Percentiles rank a stretch among this genome's conserved stretches.
Evolutionary conservation across 306 rosid genomes (phyloP).

Genomic region (Cyclanthera cordifolia): DNA sequence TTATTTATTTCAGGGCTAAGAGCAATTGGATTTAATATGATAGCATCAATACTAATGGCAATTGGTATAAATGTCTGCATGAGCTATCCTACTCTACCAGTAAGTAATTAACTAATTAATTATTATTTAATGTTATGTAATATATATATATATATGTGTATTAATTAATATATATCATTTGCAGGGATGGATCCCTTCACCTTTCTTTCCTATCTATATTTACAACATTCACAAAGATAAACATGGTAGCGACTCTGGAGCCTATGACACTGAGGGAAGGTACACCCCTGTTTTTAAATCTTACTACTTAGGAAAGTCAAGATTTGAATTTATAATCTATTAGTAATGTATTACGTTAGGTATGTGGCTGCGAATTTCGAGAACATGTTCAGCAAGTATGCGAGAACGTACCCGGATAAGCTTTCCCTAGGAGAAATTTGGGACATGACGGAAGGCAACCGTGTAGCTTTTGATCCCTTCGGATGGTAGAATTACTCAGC

Average conservation of each 20-base stretch:
- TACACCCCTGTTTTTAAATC: not conserved
- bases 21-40: constrained; percentile 53
- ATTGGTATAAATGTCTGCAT: constrained; percentile 28
- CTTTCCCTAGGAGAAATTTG: constrained; percentile 53
- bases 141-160: too few relatives aligned
- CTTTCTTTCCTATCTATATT: constrained; percentile 57
- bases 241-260: constrained; percentile 79
- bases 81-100: constrained; percentile 68
- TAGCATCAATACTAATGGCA: constrained; percentile 37
- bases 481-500: constrained; percentile 41
- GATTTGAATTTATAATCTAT: too few relatives aligned
- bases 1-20: constrained; percentile 34
- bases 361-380: constrained; percentile 51
- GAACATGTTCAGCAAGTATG: constrained; percentile 66
- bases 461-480: constrained; percentile 44
- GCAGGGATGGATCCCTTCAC: constrained; percentile 69
- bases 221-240: constrained; percentile 50
- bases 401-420: constrained; percentile 48
- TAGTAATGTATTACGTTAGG: too few relatives aligned
- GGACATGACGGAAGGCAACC: constrained; percentile 68
- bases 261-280: constrained; percentile 88
- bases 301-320: too few relatives aligned
- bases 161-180: too few relatives aligned
- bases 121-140: too few relatives aligned
- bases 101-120: constrained; percentile 20